Evolutionary conservation across 805 yeast species (phyloP).

Genomic region (Candida jianshihensis): DNA sequence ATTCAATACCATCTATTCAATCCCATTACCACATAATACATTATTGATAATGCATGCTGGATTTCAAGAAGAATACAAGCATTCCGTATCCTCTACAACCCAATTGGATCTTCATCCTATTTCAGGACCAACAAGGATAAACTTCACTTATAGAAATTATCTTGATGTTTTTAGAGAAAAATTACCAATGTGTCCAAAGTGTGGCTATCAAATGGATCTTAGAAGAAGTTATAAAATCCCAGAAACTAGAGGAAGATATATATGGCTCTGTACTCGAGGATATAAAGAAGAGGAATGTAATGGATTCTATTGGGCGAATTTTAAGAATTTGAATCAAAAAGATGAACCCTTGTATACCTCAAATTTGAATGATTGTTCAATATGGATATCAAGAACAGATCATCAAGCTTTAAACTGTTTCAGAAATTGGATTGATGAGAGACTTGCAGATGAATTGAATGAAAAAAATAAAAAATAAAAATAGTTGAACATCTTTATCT

Average conservation of each 20-base stretch:
- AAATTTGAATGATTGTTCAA: slow-evolving; percentile 28
- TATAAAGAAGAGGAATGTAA: slow-evolving; percentile 41
- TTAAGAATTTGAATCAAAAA: slow-evolving; percentile 27
- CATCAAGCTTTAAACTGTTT: slow-evolving; percentile 17
- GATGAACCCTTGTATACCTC: slow-evolving; percentile 30
- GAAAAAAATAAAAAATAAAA: too few relatives aligned
- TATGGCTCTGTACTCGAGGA: slow-evolving; percentile 56
- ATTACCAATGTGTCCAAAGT: slow-evolving; percentile 37
- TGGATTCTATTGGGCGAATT: slow-evolving; percentile 45
- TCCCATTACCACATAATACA: slow-evolving; percentile 67
- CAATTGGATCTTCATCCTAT: slow-evolving; percentile 39
- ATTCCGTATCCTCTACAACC: slow-evolving; percentile 45
- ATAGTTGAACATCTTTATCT: slow-evolving; percentile 1
- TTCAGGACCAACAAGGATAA: slow-evolving; percentile 47
- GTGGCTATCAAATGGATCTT: slow-evolving; percentile 40
- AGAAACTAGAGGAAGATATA: slow-evolving; percentile 45
- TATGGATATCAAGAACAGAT: slow-evolving; percentile 43
- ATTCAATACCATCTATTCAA: slow-evolving; percentile 32
- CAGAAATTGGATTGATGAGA: slow-evolving; percentile 6
- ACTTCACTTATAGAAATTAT: slow-evolving; percentile 58
- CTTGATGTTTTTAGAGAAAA: slow-evolving; percentile 29
- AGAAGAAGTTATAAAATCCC: slow-evolving; percentile 47
- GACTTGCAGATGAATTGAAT: neutral
- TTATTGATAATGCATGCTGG: slow-evolving; percentile 71
- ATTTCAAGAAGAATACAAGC: slow-evolving; percentile 71